Evolutionary conservation across 768 basidiomycete species (phyloP).

Genomic region (Amanita fuliginea): DNA sequence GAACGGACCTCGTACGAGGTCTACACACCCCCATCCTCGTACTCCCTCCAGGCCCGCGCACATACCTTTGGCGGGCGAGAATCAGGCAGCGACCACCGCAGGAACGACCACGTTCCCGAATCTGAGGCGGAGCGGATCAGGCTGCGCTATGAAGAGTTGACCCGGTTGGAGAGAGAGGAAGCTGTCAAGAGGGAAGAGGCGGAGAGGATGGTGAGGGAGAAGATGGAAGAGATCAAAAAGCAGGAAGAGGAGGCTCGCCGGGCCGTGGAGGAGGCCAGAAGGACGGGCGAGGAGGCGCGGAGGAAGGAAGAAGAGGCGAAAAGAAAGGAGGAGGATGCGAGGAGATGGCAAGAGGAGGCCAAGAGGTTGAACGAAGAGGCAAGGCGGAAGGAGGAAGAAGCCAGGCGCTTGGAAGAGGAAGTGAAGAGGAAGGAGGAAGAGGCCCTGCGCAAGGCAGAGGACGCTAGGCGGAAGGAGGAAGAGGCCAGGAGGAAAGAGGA

Average conservation of each 20-base stretch:
- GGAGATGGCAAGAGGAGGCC: slow-evolving; percentile 13
- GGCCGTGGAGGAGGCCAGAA: slow-evolving; percentile 16
- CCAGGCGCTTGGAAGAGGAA: slow-evolving; percentile 10
- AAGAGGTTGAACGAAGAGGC: slow-evolving; percentile 13
- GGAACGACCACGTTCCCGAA: slow-evolving; percentile 6
- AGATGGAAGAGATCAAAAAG: slow-evolving; percentile 12
- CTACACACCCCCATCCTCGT: not conserved
- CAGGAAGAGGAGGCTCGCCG: slow-evolving; percentile 12
- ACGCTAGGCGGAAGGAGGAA: slow-evolving; percentile 12
- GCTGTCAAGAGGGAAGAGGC: slow-evolving; percentile 8
- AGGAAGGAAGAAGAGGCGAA: slow-evolving; percentile 13
- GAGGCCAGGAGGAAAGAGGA: slow-evolving; percentile 4
- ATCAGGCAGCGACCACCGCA: slow-evolving; percentile 4
- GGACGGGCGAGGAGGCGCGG: slow-evolving; percentile 9
- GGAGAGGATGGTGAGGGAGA: slow-evolving; percentile 11
- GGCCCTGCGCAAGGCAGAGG: slow-evolving; percentile 12
- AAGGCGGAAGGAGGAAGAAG: slow-evolving; percentile 16
- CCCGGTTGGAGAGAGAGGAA: slow-evolving; percentile 8
- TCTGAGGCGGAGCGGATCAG: slow-evolving; percentile 6
- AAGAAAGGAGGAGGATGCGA: slow-evolving; percentile 16
- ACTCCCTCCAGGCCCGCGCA: not conserved
- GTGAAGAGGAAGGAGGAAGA: slow-evolving; percentile 14
- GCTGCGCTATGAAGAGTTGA: slow-evolving; percentile 4
- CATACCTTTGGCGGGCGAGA: slow-evolving; percentile 8
- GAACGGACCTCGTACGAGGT: slow-evolving; percentile 1